phyloP scores from a whole-genome alignment of 441 rosid species.

The Erodium chrysanthum region DNA sequence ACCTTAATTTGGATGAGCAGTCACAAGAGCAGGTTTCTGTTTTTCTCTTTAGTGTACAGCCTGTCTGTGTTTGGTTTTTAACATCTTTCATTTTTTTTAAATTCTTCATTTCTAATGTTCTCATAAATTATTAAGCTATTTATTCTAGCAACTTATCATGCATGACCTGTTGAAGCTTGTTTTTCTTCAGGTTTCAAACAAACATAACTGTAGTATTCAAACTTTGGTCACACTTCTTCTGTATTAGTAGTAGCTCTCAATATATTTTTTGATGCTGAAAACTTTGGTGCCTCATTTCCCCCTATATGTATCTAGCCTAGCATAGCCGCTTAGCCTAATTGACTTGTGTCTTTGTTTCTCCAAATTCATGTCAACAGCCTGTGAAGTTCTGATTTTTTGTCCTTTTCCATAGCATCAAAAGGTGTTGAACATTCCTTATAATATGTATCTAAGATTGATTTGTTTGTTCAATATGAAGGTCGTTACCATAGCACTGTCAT shows the following conservation, averaged over 20 bases:
- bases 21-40: slow-evolving; percentile 63
- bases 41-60: slow-evolving; percentile 1
- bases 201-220: not conserved
- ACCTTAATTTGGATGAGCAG: slow-evolving; percentile 51
- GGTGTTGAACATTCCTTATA: not conserved
- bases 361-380: not conserved
- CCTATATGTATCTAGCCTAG: not conserved
- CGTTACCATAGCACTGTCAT: slow-evolving; percentile 54
- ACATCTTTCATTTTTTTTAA: not conserved
- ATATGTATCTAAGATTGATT: slow-evolving; percentile 6
- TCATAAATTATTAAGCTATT: not conserved
- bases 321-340: not conserved
- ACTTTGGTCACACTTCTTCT: not conserved
- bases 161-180: not conserved
- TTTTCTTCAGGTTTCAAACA: not conserved
- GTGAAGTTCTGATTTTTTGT: not conserved
- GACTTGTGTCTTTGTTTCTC: not conserved
- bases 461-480: slow-evolving; percentile 34
- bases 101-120: not conserved
- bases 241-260: not conserved
- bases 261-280: slow-evolving; percentile 1
- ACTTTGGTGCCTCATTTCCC: not conserved
- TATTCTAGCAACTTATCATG: not conserved
- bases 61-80: not conserved
- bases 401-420: not conserved